These are phyloP conservation scores for Myrica gale DNA, from an alignment of 306 rosid genomes.

Conservation along the genomic window DNA sequence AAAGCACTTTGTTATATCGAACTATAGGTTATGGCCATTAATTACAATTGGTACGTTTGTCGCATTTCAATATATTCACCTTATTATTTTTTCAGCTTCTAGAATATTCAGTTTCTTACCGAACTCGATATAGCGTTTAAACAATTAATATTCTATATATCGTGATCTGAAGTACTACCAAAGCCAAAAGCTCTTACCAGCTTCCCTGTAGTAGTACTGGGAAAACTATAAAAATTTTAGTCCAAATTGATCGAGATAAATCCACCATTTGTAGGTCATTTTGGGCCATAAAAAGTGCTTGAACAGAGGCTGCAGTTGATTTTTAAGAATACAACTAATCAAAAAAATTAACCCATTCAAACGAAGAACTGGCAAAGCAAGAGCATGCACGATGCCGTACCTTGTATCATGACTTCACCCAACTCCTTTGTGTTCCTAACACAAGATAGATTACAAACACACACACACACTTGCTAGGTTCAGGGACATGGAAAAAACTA, in stretches of 20 bases:
- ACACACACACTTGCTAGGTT: neutral
- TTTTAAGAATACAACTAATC: neutral
- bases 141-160: no score
- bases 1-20: no score
- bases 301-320: neutral
- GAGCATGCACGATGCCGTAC: neutral
- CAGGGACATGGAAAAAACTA: neutral
- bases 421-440: neutral
- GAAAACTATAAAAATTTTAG: neutral
- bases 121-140: no score
- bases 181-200: no score
- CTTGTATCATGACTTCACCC: neutral
- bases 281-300: neutral
- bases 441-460: neutral
- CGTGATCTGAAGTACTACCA: no score
- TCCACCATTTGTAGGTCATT: neutral
- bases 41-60: no score
- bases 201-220: neutral
- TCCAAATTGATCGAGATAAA: neutral
- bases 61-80: no score
- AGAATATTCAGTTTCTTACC: no score
- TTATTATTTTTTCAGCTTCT: no score
- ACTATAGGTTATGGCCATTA: no score
- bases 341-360: neutral
- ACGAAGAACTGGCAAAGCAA: neutral